Conservation (phyloP, 371 early-diverging fungal genomes). For the Rhizopus delemar region DNA sequence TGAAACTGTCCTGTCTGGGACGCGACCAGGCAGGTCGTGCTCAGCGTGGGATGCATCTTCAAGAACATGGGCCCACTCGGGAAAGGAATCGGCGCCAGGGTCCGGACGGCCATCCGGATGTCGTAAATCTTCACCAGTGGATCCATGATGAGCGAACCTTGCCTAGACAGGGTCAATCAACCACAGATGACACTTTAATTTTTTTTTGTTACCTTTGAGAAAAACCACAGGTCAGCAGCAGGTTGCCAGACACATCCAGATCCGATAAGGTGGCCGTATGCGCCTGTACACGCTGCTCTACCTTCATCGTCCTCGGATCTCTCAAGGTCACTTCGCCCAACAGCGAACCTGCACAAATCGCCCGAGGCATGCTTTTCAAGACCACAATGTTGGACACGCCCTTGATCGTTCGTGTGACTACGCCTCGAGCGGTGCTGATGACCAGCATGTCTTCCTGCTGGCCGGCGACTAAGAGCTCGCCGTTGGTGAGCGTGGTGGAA, state of each 20-base stretch:
- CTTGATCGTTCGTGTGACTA: constrained; percentile 49
- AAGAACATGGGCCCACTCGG: constrained; percentile 70
- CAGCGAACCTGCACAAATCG: constrained; percentile 72
- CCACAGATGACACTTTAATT: background rate
- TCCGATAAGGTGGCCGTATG: constrained; percentile 78
- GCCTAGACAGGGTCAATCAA: constrained; percentile 29
- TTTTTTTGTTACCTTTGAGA: constrained; percentile 54
- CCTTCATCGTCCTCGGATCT: constrained; percentile 70
- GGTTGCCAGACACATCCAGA: constrained; percentile 75
- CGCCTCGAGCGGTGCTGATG: constrained; percentile 70
- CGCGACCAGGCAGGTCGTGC: constrained; percentile 66
- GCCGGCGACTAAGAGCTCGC: constrained; percentile 70
- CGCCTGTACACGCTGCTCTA: constrained; percentile 72
- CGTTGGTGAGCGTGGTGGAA: constrained; percentile 60
- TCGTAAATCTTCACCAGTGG: constrained; percentile 85
- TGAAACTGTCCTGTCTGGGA: constrained; percentile 76
- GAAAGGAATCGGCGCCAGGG: constrained; percentile 74
- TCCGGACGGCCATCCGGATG: constrained; percentile 67
- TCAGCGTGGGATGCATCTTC: constrained; percentile 73
- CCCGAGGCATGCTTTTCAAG: constrained; percentile 63
- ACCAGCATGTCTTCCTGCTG: constrained; percentile 64
- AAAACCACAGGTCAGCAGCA: constrained; percentile 79
- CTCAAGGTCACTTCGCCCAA: constrained; percentile 68
- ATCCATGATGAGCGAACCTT: constrained; percentile 68
- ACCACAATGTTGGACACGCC: constrained; percentile 64